These are phyloP conservation scores for Aspergillus nomiae DNA, from an alignment of 2,329 filamentous ascomycete species.

Conservation along the genomic window DNA sequence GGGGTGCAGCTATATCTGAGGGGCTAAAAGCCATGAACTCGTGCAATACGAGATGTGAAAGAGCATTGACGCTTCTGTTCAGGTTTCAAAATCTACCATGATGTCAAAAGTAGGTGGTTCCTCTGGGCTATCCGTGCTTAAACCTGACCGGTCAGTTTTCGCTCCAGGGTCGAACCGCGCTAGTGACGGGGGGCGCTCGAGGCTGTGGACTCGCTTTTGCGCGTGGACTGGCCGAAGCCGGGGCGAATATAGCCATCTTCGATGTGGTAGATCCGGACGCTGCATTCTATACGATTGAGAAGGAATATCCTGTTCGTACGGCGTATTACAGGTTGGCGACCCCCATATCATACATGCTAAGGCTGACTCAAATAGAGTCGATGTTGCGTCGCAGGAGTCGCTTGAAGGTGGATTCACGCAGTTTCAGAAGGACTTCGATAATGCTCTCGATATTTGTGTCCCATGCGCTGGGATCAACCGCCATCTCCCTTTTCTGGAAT, in stretches of 20 bases:
- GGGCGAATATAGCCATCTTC: neutral
- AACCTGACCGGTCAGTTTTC: neutral
- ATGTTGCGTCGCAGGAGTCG: neutral
- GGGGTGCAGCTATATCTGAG: neutral
- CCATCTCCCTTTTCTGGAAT: neutral
- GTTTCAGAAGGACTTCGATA: neutral
- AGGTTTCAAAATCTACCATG: neutral
- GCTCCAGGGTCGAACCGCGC: neutral
- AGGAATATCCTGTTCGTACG: neutral
- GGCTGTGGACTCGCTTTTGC: neutral
- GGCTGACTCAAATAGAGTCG: neutral
- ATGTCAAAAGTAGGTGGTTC: neutral
- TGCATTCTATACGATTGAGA: neutral
- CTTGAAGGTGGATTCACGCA: neutral
- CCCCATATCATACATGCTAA: neutral
- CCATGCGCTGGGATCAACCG: neutral
- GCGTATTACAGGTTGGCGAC: neutral
- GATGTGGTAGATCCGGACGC: neutral
- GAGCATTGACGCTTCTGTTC: neutral
- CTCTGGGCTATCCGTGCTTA: fast-evolving
- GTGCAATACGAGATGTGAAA: neutral
- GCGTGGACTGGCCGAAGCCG: neutral
- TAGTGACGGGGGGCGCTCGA: neutral
- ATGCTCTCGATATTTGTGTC: neutral
- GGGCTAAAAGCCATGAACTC: neutral